A percentile compares a stretch with the other conserved stretches of the same genome.
Evolutionary conservation across 331 rosid species (phyloP).

Genomic region (Malus hybrid): DNA sequence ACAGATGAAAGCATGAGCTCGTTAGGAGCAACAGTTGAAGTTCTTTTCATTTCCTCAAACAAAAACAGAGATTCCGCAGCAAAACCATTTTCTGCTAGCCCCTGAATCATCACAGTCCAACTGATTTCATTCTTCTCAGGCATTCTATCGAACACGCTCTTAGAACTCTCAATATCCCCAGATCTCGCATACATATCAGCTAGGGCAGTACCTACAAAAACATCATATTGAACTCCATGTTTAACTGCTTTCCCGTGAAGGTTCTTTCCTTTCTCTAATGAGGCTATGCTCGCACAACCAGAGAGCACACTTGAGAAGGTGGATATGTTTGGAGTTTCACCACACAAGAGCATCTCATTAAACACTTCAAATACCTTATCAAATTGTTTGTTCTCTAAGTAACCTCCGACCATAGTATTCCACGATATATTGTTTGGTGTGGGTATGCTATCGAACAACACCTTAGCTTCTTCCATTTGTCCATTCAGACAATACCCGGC

Average conservation of each 20-base stretch:
- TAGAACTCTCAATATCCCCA: constrained; percentile 15
- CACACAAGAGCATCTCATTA: constrained; percentile 10
- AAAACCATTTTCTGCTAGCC: constrained; percentile 21
- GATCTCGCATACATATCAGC: constrained; percentile 21
- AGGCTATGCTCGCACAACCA: constrained; percentile 13
- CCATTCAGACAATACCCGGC: constrained; percentile 6
- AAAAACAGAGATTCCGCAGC: constrained; percentile 7
- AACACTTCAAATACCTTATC: neutral
- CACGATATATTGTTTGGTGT: constrained; percentile 3
- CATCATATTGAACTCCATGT: constrained; percentile 7
- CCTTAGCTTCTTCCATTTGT: constrained; percentile 12
- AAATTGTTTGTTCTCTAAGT: constrained; percentile 7
- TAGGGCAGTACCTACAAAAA: constrained; percentile 19
- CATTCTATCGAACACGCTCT: constrained; percentile 16
- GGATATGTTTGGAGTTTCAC: neutral
- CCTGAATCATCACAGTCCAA: constrained; percentile 28
- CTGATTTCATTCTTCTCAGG: constrained; percentile 9
- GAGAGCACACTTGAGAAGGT: constrained; percentile 6
- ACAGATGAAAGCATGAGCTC: constrained; percentile 15
- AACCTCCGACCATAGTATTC: constrained; percentile 3
- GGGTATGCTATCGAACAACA: constrained; percentile 2
- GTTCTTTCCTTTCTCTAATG: constrained; percentile 4
- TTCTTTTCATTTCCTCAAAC: constrained; percentile 16
- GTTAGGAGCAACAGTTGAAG: neutral
- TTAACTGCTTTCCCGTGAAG: constrained; percentile 5